Evolutionary conservation across 1,284 basidiomycete species (phyloP), one percentile per base, ranked within the genome.

Genomic region (Cerrena zonata): DNA sequence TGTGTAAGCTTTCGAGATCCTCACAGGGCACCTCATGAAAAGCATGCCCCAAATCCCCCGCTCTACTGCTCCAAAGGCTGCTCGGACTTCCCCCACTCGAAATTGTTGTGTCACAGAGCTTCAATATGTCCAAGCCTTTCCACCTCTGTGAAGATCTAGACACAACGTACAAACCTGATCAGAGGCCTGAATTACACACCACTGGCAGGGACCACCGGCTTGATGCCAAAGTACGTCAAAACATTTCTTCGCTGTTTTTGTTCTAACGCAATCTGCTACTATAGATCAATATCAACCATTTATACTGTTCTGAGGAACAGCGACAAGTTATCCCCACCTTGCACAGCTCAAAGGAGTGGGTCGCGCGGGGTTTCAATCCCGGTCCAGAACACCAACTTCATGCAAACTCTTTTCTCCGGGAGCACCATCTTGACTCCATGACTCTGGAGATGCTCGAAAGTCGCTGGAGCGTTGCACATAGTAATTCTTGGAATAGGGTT

Each of bases 371-470:
- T 7, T 7, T 7, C 15, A 7, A 7, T 34, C 15, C 15, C 30
- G 22, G 10, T 23, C 43, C 48, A 23, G 34, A 5, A 3, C 23
- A n/a, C 25, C 51, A 52, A 36, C 7, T 11, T 19, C 13, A 27
- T 5, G 51, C 51, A 5, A 3, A 36, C 10, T 13, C 5, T 38
- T 34, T 42, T 36, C 51, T 52, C 4, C 3, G 23, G 5, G 26
- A 12, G 5, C 38, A 49, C 40, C 18, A 26, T 2, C 47, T 52
- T 12, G 47, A 48, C 19, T n/a, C 15, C 3, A 40, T n/a, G 5
- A 30, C 37, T 4, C 21, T 53, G 27, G 40, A 24, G 11, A 49
- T 49, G 40, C 42, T 45, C 2, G 51, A 53, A 34, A 50, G 48
- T 27, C 22, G 48, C 15, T 53, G 51, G 51, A 50, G 38, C n/a